Base-by-base conservation (phyloP, 2,329 filamentous ascomycete genomes). In the Apiospora arundinis region DNA sequence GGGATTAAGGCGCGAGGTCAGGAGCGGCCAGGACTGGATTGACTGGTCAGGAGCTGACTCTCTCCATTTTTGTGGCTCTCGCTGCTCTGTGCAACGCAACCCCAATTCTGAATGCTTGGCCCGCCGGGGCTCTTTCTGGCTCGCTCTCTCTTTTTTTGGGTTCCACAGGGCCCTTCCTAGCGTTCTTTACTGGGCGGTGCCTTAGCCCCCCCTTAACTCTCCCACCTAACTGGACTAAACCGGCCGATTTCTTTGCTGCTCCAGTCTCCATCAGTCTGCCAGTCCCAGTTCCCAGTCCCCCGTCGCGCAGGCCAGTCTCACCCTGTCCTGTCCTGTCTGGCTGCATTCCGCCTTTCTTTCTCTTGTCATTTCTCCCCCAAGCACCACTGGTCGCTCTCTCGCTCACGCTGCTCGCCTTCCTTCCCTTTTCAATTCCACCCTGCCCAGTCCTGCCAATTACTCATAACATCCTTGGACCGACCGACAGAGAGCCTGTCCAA, bases 381-480 rank as follows among this genome's bases (percentile, higher is more conserved):
- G 56, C 52, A 37, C 52, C 18, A 37, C 49, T 28, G 49, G 49
- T 28, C 49, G 49, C 49, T 28, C 49, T n/a, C 46, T 32, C 32
- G 21, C 56, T 32, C 28, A 37, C 52, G 32, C 56, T 63, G 32
- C 56, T 63, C 56, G 56, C 56, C 32, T 63, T 40, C 56, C 56
- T 63, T 63, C 56, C 56, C 56, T 63, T 63, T 63, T 63, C 56
- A 63, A 63, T 63, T 63, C 56, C 56, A 63, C 56, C 56, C 56
- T 63, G 56, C 56, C 56, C 56, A 63, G 56, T 63, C 56, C 52
- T 63, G 56, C 32, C 56, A 40, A 63, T 37, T 63, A 63, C 56
- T 40, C 56, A 37, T 37, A 40, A 63, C 56, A 63, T 63, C 56
- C 56, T 40, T 40, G 56, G 56, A 63, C 32, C 28, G 52, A 60